Conservation (phyloP, 73 alveolate species). For the Chromera velia region DNA sequence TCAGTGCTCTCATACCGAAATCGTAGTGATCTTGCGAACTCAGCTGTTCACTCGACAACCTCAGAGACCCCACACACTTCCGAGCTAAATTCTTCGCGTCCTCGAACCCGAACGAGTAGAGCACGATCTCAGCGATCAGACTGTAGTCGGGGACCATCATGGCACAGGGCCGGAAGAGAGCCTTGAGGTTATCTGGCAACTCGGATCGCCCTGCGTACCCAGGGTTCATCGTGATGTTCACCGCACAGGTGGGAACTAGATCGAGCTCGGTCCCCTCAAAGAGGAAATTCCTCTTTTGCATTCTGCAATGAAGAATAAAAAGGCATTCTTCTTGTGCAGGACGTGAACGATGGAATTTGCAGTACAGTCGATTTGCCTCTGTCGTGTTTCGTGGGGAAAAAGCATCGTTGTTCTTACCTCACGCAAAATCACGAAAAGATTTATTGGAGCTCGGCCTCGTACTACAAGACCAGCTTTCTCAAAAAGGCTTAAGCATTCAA, state of each 20-base stretch:
- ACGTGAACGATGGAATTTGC: too few species aligned
- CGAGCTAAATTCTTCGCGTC: conserved; percentile 79
- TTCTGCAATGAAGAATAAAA: too few species aligned
- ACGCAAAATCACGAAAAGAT: too few species aligned
- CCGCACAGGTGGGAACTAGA: conserved; percentile 73
- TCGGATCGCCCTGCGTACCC: conserved; percentile 93
- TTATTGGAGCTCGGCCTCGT: too few species aligned
- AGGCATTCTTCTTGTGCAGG: too few species aligned
- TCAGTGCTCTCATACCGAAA: conserved; percentile 97
- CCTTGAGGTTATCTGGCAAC: conserved; percentile 91
- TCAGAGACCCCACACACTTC: conserved; percentile 50
- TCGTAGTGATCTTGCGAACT: conserved; percentile 94
- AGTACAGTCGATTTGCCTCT: too few species aligned
- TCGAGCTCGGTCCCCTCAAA: conserved; percentile 28
- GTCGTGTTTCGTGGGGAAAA: too few species aligned
- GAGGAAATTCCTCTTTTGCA: too few species aligned
- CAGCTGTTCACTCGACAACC: conserved; percentile 86
- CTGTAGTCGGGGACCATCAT: conserved; percentile 95
- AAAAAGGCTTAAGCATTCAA: neutral
- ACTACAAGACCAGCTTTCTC: too few species aligned
- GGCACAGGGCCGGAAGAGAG: conserved; percentile 93
- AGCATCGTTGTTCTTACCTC: too few species aligned
- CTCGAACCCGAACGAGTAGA: conserved; percentile 89
- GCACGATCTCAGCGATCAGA: conserved; percentile 79
- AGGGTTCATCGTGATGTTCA: conserved; percentile 96